These are phyloP conservation scores for Termitomyces sp. DNA, from an alignment of 768 basidiomycete genomes.

Conservation along the genomic window DNA sequence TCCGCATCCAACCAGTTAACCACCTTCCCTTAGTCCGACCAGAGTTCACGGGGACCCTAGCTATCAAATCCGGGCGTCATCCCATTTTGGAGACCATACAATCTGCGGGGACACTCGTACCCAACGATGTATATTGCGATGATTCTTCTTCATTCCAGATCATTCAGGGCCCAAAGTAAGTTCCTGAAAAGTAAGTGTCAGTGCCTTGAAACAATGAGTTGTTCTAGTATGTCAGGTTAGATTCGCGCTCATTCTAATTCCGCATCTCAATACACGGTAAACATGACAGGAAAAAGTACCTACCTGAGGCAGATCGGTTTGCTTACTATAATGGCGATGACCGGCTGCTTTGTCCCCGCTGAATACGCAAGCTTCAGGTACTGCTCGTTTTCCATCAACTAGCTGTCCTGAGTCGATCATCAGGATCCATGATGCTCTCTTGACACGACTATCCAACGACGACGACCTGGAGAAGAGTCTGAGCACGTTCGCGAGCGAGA, in stretches of 20 bases:
- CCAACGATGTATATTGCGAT: conserved; percentile 90
- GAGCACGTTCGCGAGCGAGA: conserved; percentile 95
- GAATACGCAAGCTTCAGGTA: conserved; percentile 89
- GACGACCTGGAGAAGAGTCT: conserved; percentile 86
- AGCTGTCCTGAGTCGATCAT: neutral
- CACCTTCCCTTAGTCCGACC: conserved; percentile 62
- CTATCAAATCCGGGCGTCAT: conserved; percentile 85
- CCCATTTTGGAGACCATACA: conserved; percentile 79
- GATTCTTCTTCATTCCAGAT: conserved; percentile 85
- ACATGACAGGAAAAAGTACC: conserved; percentile 75
- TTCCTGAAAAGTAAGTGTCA: conserved; percentile 1
- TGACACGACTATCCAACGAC: conserved; percentile 89
- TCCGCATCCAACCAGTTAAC: neutral
- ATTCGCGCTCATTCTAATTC: neutral
- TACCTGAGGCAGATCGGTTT: conserved; percentile 87
- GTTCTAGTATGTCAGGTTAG: conserved; percentile 39
- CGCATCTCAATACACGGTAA: neutral
- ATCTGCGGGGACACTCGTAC: conserved; percentile 62
- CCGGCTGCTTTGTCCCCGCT: conserved; percentile 89
- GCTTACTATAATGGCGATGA: conserved; percentile 81
- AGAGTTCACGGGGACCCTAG: conserved; percentile 85
- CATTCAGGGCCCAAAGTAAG: conserved; percentile 86
- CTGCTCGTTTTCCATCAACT: neutral
- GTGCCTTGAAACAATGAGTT: neutral
- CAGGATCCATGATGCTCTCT: conserved; percentile 77